Evolutionary conservation across 2,329 filamentous ascomycete species (phyloP).

Genomic region (Xylaria sp.): DNA sequence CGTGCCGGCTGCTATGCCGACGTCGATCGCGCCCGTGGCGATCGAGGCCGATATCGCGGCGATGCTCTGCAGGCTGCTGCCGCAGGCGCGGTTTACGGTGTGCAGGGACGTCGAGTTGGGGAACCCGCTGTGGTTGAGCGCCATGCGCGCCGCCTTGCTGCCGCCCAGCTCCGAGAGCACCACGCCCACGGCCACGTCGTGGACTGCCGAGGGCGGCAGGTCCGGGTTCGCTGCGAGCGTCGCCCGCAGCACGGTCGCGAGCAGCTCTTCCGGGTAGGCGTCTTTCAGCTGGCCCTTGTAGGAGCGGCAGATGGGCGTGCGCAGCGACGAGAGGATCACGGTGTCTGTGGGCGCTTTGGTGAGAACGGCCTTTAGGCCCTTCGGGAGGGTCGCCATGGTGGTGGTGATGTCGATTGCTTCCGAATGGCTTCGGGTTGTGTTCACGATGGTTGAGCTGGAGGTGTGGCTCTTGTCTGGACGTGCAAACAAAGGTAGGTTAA

Average conservation of each 20-base stretch:
- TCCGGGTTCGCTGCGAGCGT: slow-evolving; percentile 78
- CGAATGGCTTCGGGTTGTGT: not conserved
- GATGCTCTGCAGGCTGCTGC: slow-evolving; percentile 80
- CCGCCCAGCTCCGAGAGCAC: slow-evolving; percentile 92
- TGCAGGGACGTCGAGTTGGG: slow-evolving; percentile 78
- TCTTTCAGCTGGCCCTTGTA: slow-evolving; percentile 87
- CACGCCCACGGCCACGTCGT: slow-evolving; percentile 88
- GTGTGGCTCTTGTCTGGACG: too few relatives aligned
- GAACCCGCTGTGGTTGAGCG: slow-evolving; percentile 84
- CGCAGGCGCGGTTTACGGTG: slow-evolving; percentile 90
- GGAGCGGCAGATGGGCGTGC: slow-evolving; percentile 85
- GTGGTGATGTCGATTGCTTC: not conserved
- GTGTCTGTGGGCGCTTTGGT: slow-evolving; percentile 82
- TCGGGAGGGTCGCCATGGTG: slow-evolving; percentile 55
- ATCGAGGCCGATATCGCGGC: slow-evolving; percentile 80
- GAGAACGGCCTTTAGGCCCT: slow-evolving; percentile 79
- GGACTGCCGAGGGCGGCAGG: slow-evolving; percentile 70
- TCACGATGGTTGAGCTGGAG: not conserved
- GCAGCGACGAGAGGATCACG: slow-evolving; percentile 89
- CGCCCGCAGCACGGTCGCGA: slow-evolving; percentile 72
- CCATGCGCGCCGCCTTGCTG: slow-evolving; percentile 90
- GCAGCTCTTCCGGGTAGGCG: slow-evolving; percentile 89
- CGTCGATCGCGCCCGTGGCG: slow-evolving; percentile 74
- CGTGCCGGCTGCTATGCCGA: slow-evolving; percentile 88
- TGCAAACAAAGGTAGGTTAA: too few relatives aligned